A percentile compares a stretch with the other conserved stretches of the same genome.
Evolutionary conservation across 1,139 yeast genomes (phyloP).

Genomic region (Pichia sp.): DNA sequence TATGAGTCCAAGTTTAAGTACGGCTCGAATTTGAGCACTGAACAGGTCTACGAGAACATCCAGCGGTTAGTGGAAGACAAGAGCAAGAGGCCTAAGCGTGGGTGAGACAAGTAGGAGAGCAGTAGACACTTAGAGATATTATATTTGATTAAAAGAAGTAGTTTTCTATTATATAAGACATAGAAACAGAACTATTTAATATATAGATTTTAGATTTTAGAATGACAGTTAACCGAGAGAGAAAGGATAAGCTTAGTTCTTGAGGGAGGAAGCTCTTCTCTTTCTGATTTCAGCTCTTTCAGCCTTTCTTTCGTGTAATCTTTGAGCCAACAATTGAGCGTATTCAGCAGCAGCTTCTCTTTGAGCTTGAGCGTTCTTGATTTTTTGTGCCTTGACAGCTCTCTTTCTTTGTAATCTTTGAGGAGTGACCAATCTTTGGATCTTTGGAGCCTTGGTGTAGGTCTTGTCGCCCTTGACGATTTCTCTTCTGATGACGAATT

Average conservation of each 20-base stretch:
- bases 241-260: constrained; percentile 42
- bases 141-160: constrained; percentile 2
- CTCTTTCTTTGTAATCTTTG: constrained; percentile 99
- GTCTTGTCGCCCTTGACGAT: constrained; percentile 97
- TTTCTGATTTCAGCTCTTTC: constrained; percentile 96
- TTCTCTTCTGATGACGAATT: constrained; percentile 98
- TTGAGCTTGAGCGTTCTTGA: constrained; percentile 96
- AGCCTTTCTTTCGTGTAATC: constrained; percentile 97
- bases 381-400: constrained; percentile 89
- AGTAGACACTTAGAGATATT: not conserved
- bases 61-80: constrained; percentile 46
- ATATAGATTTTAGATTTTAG: constrained; percentile 2
- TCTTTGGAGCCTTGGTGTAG: constrained; percentile 99
- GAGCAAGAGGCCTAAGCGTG: not conserved
- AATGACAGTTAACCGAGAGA: not conserved
- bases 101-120: not conserved
- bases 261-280: constrained; percentile 99
- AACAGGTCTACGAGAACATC: constrained; percentile 72
- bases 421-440: constrained; percentile 99
- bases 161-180: constrained; percentile 4
- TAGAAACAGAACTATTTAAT: constrained; percentile 3
- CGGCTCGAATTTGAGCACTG: constrained; percentile 54
- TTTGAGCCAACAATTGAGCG: constrained; percentile 97
- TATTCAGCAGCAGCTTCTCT: constrained; percentile 99
- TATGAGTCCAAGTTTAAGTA: constrained; percentile 57